A percentile compares a stretch with the other conserved stretches of the same genome.
These are phyloP conservation scores for Aspergillus hortae DNA, from an alignment of 2,329 filamentous ascomycete genomes.

Conservation along the genomic window DNA sequence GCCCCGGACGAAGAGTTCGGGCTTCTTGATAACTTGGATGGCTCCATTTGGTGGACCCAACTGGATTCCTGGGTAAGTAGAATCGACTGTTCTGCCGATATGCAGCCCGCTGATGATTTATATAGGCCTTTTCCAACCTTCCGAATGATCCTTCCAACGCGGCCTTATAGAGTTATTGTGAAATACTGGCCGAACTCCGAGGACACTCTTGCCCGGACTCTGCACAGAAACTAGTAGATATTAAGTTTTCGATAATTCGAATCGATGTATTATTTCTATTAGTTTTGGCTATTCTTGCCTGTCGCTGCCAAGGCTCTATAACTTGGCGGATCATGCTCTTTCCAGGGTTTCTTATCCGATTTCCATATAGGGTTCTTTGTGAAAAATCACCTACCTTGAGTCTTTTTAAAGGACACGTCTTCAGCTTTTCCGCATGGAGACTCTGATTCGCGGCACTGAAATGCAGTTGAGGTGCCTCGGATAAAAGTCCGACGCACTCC, in stretches of 20 bases:
- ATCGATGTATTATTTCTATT: too few species aligned
- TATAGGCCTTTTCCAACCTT: constrained; percentile 32
- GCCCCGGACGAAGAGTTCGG: constrained; percentile 23
- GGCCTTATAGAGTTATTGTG: background rate
- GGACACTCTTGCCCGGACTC: too few species aligned
- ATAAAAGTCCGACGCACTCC: constrained; percentile 2
- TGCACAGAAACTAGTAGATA: too few species aligned
- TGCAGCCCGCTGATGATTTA: constrained; percentile 6
- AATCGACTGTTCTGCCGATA: background rate
- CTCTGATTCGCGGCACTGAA: background rate
- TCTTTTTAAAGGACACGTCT: background rate
- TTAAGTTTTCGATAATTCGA: too few species aligned
- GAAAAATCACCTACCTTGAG: too few species aligned
- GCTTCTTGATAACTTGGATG: constrained; percentile 34
- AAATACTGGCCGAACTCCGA: too few species aligned
- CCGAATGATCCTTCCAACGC: constrained; percentile 25
- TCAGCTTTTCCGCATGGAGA: background rate
- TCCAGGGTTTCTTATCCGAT: too few species aligned
- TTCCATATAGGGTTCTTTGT: too few species aligned
- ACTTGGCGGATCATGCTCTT: too few species aligned
- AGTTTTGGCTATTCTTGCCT: too few species aligned
- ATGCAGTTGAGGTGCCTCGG: background rate
- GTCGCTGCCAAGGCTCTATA: too few species aligned
- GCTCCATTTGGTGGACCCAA: constrained; percentile 37
- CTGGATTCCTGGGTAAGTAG: constrained; percentile 36